A percentile compares a stretch with the other conserved stretches of the same genome.
phyloP scores from a whole-genome alignment of 805 yeast species.

The Saturnispora mendoncae region DNA sequence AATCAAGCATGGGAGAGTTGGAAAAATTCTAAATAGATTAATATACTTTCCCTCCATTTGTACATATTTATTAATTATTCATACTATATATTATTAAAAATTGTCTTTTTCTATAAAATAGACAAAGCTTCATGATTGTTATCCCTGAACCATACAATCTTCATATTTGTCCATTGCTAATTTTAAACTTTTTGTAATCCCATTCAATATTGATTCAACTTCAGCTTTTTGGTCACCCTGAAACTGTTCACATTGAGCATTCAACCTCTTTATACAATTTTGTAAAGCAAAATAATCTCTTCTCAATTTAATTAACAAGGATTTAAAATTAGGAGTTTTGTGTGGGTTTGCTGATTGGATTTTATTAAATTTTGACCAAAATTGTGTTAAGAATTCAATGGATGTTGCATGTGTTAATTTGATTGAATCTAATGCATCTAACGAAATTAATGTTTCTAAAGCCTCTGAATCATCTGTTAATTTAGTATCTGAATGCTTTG shows the following conservation, averaged over 20 bases:
- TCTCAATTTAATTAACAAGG: conserved; percentile 29
- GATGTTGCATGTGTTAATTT: conserved; percentile 63
- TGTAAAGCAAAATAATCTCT: conserved; percentile 40
- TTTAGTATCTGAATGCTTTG: conserved; percentile 36
- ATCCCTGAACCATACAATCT: conserved; percentile 30
- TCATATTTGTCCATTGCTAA: conserved; percentile 42
- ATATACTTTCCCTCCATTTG: no score
- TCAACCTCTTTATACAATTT: conserved; percentile 40
- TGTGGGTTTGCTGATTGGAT: conserved; percentile 24
- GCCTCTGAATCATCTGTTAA: not conserved
- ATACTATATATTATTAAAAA: no score
- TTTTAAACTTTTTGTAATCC: conserved; percentile 36
- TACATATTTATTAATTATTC: no score
- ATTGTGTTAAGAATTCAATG: conserved; percentile 66
- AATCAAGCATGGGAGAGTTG: conserved; percentile 89
- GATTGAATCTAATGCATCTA: conserved; percentile 35
- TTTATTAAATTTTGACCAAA: conserved; percentile 53
- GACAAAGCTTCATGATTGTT: conserved; percentile 3
- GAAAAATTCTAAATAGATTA: conserved; percentile 27
- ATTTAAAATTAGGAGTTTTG: conserved; percentile 26
- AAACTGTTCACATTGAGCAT: conserved; percentile 22
- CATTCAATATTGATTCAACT: conserved; percentile 29
- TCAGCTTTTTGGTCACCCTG: conserved; percentile 13
- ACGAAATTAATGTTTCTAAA: conserved; percentile 4
- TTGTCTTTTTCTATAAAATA: no score